Evolutionary conservation across 768 basidiomycete species (phyloP).

Genomic region (Kwoniella heveanensis): DNA sequence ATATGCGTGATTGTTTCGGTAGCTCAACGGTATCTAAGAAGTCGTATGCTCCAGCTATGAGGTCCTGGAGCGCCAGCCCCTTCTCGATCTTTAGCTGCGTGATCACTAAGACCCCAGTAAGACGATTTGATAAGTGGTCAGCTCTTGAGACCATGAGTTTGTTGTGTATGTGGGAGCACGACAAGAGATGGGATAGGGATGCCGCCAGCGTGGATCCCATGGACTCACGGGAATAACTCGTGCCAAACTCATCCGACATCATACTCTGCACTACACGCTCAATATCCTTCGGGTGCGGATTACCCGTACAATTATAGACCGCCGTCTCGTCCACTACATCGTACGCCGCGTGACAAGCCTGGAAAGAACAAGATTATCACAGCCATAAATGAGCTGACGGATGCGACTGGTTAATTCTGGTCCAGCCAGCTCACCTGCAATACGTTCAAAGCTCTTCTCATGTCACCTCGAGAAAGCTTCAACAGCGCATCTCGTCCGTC

Average conservation of each 20-base stretch:
- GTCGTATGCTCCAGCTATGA: constrained; percentile 88
- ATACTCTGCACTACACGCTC: constrained; percentile 91
- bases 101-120: no score
- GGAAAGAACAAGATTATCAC: not conserved
- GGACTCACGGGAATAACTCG: constrained; percentile 66
- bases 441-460: constrained; percentile 93
- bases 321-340: constrained; percentile 83
- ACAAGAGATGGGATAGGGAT: no score
- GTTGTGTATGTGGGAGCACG: no score
- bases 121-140: no score
- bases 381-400: constrained; percentile 2
- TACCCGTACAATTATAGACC: constrained; percentile 95
- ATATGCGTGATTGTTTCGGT: constrained; percentile 80
- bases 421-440: constrained; percentile 63
- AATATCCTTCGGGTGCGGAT: constrained; percentile 91
- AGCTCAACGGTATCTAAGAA: constrained; percentile 83
- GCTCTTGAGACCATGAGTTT: no score
- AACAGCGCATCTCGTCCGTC: constrained; percentile 87
- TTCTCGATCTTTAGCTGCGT: constrained; percentile 82
- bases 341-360: constrained; percentile 95
- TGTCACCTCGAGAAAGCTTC: constrained; percentile 92
- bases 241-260: constrained; percentile 94
- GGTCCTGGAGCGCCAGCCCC: constrained; percentile 90
- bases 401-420: not conserved
- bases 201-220: no score